phyloP scores from a whole-genome alignment of 2,329 filamentous ascomycete genomes.

The Knoxdaviesia capensis region DNA sequence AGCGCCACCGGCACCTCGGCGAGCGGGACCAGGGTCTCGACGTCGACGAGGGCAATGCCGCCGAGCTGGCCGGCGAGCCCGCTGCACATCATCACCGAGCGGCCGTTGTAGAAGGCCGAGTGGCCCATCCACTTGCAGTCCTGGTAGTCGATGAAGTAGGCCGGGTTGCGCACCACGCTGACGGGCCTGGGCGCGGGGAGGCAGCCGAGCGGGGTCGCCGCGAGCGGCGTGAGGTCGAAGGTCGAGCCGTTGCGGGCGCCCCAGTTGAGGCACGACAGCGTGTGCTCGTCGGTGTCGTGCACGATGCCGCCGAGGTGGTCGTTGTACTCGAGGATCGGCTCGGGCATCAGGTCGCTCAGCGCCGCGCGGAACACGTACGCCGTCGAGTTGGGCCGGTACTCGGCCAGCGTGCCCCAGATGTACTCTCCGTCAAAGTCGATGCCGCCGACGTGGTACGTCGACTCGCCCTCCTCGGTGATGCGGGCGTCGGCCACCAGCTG shows the following conservation, averaged over 20 bases:
- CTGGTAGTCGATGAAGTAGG: constrained; percentile 26
- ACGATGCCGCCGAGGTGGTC: constrained; percentile 27
- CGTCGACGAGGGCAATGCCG: constrained; percentile 25
- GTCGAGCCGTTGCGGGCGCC: constrained; percentile 19
- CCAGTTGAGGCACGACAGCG: constrained; percentile 23
- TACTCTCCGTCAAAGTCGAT: constrained; percentile 25
- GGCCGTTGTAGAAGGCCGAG: constrained; percentile 13
- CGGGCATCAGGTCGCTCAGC: constrained; percentile 15
- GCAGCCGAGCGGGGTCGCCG: too few species aligned
- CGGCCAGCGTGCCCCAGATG: constrained; percentile 23
- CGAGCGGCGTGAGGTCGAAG: constrained; percentile 11
- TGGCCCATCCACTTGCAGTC: constrained; percentile 29
- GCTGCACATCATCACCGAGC: constrained; percentile 24
- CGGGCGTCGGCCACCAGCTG: constrained; percentile 21
- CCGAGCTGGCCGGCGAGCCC: constrained; percentile 21
- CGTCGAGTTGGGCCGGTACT: constrained; percentile 26
- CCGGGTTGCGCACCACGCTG: constrained; percentile 15
- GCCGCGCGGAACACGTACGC: constrained; percentile 19
- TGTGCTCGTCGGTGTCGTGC: constrained; percentile 15
- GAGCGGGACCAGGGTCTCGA: constrained; percentile 21
- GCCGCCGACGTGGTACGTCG: constrained; percentile 25
- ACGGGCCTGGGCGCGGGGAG: constrained; percentile 2
- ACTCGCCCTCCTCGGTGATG: constrained; percentile 15
- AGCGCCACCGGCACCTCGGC: constrained; percentile 24
- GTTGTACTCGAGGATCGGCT: constrained; percentile 13